Evolutionary conservation across 2,329 filamentous ascomycete species (phyloP).

Genomic region (Trichophyton simii): DNA sequence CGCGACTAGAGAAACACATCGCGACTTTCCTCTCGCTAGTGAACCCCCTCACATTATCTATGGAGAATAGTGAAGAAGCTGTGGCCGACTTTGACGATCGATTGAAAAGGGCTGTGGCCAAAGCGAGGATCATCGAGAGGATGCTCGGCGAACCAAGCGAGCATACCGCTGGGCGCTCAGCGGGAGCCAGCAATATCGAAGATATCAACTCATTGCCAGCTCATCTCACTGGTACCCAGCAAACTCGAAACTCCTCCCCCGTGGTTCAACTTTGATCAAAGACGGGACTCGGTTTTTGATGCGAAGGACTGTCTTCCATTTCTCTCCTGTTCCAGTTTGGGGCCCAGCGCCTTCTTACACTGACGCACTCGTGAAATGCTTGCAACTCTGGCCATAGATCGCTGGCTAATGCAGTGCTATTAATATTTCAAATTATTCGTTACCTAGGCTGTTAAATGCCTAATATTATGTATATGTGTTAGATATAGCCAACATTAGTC

Average conservation of each 20-base stretch:
- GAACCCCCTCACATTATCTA: constrained; percentile 64
- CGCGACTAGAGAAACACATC: constrained; percentile 65
- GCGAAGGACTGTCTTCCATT: no score
- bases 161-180: background rate
- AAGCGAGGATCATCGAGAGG: constrained; percentile 72
- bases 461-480: no score
- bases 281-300: no score
- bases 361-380: no score
- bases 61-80: constrained; percentile 72
- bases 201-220: background rate
- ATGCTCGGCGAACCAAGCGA: constrained; percentile 42
- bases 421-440: no score
- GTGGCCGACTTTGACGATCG: constrained; percentile 88
- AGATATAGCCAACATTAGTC: no score
- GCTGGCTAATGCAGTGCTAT: no score
- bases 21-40: constrained; percentile 61
- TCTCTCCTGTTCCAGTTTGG: no score
- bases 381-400: no score
- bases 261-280: background rate
- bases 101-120: constrained; percentile 68
- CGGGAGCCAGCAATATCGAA: background rate
- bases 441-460: no score
- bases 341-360: no score
- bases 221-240: background rate
- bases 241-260: background rate